Percentiles rank a stretch among this genome's conserved stretches.
phyloP scores from a whole-genome alignment of 2,329 filamentous ascomycete genomes.

The Aspergillus tanneri region DNA sequence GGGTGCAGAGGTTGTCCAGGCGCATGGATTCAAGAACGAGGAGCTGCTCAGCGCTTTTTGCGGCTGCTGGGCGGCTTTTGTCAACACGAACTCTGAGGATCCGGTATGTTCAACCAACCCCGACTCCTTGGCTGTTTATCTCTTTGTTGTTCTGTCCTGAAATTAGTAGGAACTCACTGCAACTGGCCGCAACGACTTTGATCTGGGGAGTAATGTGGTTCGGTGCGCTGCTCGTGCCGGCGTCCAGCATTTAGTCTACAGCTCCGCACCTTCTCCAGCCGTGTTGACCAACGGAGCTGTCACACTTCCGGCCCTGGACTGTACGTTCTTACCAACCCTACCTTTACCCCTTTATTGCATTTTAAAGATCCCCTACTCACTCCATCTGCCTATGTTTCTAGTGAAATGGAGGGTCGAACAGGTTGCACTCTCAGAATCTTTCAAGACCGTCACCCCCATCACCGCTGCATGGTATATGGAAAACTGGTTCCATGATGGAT shows the following conservation, averaged over 20 bases:
- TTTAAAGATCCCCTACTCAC: no score
- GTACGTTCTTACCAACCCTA: no score
- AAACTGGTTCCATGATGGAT: conserved; percentile 39
- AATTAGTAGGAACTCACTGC: neutral
- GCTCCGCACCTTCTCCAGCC: conserved; percentile 33
- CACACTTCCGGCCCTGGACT: conserved; percentile 34
- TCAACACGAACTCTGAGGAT: conserved; percentile 28
- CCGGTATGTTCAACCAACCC: conserved; percentile 9
- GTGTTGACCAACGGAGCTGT: conserved; percentile 37
- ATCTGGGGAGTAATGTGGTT: conserved; percentile 38
- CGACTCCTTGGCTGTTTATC: no score
- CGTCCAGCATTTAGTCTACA: conserved; percentile 40
- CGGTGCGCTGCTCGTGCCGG: conserved; percentile 36
- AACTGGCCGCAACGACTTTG: conserved; percentile 32
- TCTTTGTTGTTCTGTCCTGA: no score
- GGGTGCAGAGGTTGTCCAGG: conserved; percentile 29
- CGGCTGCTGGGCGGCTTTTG: conserved; percentile 23
- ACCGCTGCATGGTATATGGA: conserved; percentile 47
- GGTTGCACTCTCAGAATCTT: no score
- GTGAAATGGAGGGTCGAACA: no score
- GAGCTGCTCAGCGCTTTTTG: conserved; percentile 25
- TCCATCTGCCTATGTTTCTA: no score
- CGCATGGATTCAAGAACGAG: conserved; percentile 16
- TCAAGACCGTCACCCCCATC: no score
- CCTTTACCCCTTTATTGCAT: no score